These are phyloP conservation scores for Silybum marianum DNA, from an alignment of 129 eudicot species.

Conservation along the genomic window DNA sequence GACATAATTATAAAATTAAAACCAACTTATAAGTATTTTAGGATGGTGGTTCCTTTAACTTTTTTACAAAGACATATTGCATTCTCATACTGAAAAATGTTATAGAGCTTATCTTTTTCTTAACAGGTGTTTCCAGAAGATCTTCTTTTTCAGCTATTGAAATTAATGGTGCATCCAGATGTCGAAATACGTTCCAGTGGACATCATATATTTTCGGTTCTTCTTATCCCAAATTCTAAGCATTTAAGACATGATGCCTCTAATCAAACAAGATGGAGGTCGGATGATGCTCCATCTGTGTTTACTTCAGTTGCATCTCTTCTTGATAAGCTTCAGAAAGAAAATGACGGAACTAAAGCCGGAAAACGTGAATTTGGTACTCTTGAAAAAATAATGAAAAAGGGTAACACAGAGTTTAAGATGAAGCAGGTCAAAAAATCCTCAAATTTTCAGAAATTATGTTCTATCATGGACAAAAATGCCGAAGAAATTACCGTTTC, in stretches of 20 bases:
- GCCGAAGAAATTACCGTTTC: constrained; percentile 54
- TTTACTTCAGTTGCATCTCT: constrained; percentile 69
- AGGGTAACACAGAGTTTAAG: not conserved
- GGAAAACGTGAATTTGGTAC: constrained; percentile 40
- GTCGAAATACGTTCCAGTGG: constrained; percentile 84
- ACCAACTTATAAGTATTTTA: not conserved
- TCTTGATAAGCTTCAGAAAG: constrained; percentile 81
- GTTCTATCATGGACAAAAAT: constrained; percentile 49
- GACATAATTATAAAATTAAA: not conserved
- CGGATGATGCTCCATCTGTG: constrained; percentile 58
- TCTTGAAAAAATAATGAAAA: constrained; percentile 1
- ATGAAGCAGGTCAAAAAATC: constrained; percentile 58
- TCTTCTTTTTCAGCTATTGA: constrained; percentile 83
- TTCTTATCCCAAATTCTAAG: constrained; percentile 73
- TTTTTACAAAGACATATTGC: no score
- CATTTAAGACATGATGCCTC: constrained; percentile 57
- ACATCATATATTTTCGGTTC: constrained; percentile 83
- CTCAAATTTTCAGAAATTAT: constrained; percentile 67
- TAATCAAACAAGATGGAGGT: constrained; percentile 61
- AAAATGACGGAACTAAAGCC: constrained; percentile 51
- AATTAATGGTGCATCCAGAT: constrained; percentile 78
- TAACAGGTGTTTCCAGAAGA: constrained; percentile 85
- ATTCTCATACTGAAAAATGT: no score
- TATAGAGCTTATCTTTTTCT: not conserved
- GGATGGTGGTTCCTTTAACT: not conserved